Conservation (phyloP, 257 asterid genomes). For the Cinchona pubescens region DNA sequence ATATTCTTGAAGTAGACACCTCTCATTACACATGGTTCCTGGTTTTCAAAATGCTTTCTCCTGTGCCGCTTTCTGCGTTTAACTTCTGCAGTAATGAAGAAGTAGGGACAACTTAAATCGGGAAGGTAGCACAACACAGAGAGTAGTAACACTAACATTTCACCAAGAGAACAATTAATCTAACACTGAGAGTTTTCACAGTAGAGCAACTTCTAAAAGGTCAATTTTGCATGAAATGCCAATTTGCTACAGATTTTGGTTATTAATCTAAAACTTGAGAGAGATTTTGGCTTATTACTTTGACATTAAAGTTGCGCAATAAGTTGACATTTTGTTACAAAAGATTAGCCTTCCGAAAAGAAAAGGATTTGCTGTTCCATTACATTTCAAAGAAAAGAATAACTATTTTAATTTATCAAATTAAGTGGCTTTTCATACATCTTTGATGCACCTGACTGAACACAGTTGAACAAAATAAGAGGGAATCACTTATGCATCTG, state of each 20-base stretch:
- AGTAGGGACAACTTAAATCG: background rate
- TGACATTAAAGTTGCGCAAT: background rate
- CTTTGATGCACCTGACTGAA: background rate
- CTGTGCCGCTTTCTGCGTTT: conserved; percentile 84
- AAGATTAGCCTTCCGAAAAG: background rate
- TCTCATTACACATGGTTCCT: conserved; percentile 74
- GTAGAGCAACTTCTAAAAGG: background rate
- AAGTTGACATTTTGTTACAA: background rate
- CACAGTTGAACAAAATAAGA: background rate
- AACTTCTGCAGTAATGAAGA: conserved; percentile 46
- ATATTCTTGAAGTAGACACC: conserved; percentile 91
- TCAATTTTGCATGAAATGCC: background rate
- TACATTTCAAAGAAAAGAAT: background rate
- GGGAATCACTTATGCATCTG: background rate
- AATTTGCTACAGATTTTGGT: too few relatives aligned
- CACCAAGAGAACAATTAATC: background rate
- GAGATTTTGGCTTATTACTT: background rate
- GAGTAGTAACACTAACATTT: background rate
- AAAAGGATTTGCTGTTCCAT: too few relatives aligned
- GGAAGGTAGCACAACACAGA: background rate
- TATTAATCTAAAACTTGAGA: too few relatives aligned
- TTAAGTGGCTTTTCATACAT: background rate
- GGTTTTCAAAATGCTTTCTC: conserved; percentile 77
- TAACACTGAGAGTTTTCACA: background rate
- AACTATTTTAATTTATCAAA: background rate